Conservation (phyloP, 345 rosid species). For the Hibiscus tridactylites region DNA sequence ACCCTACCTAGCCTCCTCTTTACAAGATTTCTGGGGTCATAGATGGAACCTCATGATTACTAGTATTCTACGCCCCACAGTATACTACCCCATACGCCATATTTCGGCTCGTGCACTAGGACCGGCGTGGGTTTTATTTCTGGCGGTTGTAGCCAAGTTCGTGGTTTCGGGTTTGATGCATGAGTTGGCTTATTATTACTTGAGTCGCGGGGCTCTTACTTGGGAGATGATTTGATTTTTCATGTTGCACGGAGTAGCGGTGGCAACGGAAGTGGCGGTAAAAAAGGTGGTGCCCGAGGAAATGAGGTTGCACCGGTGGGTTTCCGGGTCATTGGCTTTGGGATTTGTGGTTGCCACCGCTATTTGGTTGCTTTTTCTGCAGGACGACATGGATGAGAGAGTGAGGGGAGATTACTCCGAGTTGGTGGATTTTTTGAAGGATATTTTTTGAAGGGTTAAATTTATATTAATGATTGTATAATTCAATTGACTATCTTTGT, state of each 20-base stretch:
- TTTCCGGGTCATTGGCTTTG: too few species aligned
- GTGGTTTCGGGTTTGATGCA: constrained; percentile 58
- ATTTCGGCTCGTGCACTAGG: constrained; percentile 14
- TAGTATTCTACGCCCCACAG: constrained; percentile 37
- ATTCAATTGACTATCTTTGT: too few species aligned
- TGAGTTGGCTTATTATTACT: constrained; percentile 39
- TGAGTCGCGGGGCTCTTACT: constrained; percentile 38
- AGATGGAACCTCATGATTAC: constrained; percentile 75
- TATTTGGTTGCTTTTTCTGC: too few species aligned
- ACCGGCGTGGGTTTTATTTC: constrained; percentile 5
- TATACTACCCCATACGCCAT: constrained; percentile 37
- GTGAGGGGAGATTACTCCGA: too few species aligned
- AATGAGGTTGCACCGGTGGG: neutral
- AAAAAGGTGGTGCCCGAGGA: constrained; percentile 17
- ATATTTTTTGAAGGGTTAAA: too few species aligned
- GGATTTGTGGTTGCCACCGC: too few species aligned
- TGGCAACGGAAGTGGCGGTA: constrained; percentile 33
- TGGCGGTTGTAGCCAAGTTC: constrained; percentile 35
- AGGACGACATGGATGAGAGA: too few species aligned
- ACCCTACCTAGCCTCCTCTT: constrained; percentile 57
- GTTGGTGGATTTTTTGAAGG: too few species aligned
- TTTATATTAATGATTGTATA: too few species aligned
- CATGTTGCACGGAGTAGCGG: constrained; percentile 41
- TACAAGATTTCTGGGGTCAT: constrained; percentile 79
- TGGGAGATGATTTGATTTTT: constrained; percentile 77